A percentile compares a stretch with the other conserved stretches of the same genome.
These are phyloP conservation scores for Prunus kanzakura DNA, from an alignment of 306 rosid genomes.

Conservation along the genomic window DNA sequence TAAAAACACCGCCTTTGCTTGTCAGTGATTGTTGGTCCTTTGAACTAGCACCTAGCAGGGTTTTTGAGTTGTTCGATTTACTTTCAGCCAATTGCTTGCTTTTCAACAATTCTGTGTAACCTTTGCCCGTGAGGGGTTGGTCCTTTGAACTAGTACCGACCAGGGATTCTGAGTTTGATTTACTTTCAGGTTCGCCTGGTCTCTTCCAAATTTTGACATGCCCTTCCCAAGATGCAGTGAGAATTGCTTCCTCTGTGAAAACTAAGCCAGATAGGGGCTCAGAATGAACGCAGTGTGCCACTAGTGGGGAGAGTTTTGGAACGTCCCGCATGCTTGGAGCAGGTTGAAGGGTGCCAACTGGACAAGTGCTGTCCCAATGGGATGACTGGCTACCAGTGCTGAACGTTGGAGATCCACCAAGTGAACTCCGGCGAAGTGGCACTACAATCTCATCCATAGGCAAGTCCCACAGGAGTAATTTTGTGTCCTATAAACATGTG, in stretches of 20 bases:
- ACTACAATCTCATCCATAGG: conserved; percentile 87
- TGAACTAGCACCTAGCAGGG: conserved; percentile 43
- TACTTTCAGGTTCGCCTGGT: conserved; percentile 62
- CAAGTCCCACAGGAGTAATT: conserved; percentile 92
- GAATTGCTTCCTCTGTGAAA: conserved; percentile 80
- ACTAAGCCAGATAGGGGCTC: conserved; percentile 84
- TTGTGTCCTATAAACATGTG: conserved; percentile 61
- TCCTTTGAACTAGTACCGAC: conserved; percentile 54
- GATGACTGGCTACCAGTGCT: conserved; percentile 95
- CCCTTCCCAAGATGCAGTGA: conserved; percentile 93
- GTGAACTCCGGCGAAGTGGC: conserved; percentile 71
- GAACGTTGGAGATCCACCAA: conserved; percentile 93
- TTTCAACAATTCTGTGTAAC: neutral
- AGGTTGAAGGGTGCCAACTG: conserved; percentile 83
- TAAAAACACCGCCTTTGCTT: neutral
- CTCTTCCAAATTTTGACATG: conserved; percentile 86
- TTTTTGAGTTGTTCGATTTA: conserved; percentile 53
- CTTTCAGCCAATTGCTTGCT: conserved; percentile 30
- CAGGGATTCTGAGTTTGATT: conserved; percentile 51
- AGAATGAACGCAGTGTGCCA: conserved; percentile 79
- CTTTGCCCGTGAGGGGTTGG: neutral
- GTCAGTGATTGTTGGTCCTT: conserved; percentile 36
- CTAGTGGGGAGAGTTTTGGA: conserved; percentile 83
- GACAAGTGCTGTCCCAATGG: conserved; percentile 74
- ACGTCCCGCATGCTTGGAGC: conserved; percentile 89